These are phyloP conservation scores for Haplographium delicatum DNA, from an alignment of 495 filamentous ascomycete genomes.

Conservation along the genomic window DNA sequence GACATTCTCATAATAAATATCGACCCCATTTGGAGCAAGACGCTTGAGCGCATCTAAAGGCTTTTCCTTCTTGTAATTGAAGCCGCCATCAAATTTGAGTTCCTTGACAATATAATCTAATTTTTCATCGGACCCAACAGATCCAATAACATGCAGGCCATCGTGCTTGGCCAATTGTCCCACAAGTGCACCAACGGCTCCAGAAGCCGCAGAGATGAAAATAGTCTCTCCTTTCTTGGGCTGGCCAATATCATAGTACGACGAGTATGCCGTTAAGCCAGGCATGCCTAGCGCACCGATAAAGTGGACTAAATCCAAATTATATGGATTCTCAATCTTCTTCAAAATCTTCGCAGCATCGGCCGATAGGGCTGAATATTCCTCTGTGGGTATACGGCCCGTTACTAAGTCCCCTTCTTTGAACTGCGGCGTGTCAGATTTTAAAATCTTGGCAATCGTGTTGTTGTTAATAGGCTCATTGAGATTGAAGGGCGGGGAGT, in stretches of 20 bases:
- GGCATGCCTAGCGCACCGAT: slow-evolving; percentile 82
- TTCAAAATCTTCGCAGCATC: slow-evolving; percentile 26
- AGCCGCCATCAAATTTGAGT: slow-evolving; percentile 63
- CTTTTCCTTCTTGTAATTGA: slow-evolving; percentile 65
- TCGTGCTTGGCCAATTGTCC: slow-evolving; percentile 85
- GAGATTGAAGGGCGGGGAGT: slow-evolving; percentile 52
- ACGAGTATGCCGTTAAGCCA: slow-evolving; percentile 76
- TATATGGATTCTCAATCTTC: slow-evolving; percentile 55
- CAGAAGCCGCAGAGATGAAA: slow-evolving; percentile 75
- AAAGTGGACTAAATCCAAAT: slow-evolving; percentile 58
- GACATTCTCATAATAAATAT: slow-evolving; percentile 96
- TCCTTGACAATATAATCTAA: slow-evolving; percentile 57
- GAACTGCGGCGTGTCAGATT: slow-evolving; percentile 57
- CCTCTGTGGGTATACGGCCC: slow-evolving; percentile 53
- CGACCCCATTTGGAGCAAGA: slow-evolving; percentile 76
- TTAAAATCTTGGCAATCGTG: slow-evolving; percentile 56
- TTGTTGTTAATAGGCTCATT: slow-evolving; percentile 53
- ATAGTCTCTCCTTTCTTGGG: slow-evolving; percentile 88
- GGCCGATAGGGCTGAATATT: slow-evolving; percentile 48
- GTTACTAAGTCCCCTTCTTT: slow-evolving; percentile 62
- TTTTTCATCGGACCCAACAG: slow-evolving; percentile 57
- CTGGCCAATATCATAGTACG: slow-evolving; percentile 75
- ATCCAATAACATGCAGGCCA: slow-evolving; percentile 77
- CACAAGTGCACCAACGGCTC: slow-evolving; percentile 80
- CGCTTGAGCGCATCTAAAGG: slow-evolving; percentile 64